Evolutionary conservation across 1,139 yeast genomes (phyloP).

Genomic region (Candida freyschussii): DNA sequence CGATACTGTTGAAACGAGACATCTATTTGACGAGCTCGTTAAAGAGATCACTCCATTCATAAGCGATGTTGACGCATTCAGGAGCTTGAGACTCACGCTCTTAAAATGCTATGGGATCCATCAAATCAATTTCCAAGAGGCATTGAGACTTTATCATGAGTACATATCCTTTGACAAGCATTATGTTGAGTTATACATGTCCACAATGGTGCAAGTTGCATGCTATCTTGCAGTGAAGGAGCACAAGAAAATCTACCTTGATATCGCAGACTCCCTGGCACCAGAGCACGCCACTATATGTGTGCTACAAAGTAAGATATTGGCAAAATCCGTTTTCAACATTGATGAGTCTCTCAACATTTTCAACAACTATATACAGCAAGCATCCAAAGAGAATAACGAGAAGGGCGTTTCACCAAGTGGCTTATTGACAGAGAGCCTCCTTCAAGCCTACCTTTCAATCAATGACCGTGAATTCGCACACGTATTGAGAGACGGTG

Average conservation of each 20-base stretch:
- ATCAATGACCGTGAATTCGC: slow-evolving; percentile 61
- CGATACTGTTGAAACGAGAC: too few species aligned
- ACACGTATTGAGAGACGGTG: slow-evolving; percentile 52
- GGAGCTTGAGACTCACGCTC: slow-evolving; percentile 13
- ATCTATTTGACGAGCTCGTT: slow-evolving; percentile 4
- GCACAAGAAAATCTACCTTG: slow-evolving; percentile 29
- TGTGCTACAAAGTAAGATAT: slow-evolving; percentile 40
- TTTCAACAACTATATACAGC: slow-evolving; percentile 46
- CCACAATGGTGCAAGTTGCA: slow-evolving; percentile 34
- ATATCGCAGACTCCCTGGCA: slow-evolving; percentile 44
- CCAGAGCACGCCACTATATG: slow-evolving; percentile 33
- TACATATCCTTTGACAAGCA: slow-evolving; percentile 38
- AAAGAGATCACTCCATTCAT: slow-evolving; percentile 6
- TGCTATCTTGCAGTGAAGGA: slow-evolving; percentile 40
- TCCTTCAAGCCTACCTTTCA: slow-evolving; percentile 44
- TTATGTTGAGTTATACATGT: slow-evolving; percentile 33
- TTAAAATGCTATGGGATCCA: slow-evolving; percentile 39
- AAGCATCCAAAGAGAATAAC: slow-evolving; percentile 30
- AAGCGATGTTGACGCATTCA: slow-evolving; percentile 5
- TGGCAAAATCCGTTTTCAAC: slow-evolving; percentile 43
- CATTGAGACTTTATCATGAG: slow-evolving; percentile 44
- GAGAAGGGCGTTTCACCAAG: slow-evolving; percentile 37
- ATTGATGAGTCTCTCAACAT: slow-evolving; percentile 42
- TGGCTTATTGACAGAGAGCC: slow-evolving; percentile 49
- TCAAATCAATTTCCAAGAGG: slow-evolving; percentile 33